Conservation (phyloP, 371 early-diverging fungal species). For the Choanephora cucurbitarum region DNA sequence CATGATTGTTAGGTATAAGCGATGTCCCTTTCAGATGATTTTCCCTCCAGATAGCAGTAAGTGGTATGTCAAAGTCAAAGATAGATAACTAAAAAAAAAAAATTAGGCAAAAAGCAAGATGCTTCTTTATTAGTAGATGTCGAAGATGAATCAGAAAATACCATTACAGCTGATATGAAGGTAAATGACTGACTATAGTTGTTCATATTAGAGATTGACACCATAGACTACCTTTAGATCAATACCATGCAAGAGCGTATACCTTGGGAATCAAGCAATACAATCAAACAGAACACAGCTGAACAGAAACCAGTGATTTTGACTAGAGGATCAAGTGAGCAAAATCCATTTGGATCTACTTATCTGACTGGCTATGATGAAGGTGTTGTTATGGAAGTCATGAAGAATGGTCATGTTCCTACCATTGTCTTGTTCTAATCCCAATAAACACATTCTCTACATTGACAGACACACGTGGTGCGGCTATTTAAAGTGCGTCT, state of each 20-base stretch:
- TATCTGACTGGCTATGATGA: constrained; percentile 66
- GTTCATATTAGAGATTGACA: too few relatives aligned
- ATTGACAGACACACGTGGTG: neutral
- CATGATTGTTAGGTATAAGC: constrained; percentile 65
- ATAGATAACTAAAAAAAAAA: neutral
- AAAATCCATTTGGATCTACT: constrained; percentile 75
- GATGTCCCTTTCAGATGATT: constrained; percentile 54
- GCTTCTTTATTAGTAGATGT: constrained; percentile 39
- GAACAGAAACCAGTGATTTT: constrained; percentile 59
- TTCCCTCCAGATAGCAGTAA: constrained; percentile 37
- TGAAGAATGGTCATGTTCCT: constrained; percentile 64
- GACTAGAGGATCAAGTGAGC: constrained; percentile 66
- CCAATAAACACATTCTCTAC: neutral
- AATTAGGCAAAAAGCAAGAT: constrained; percentile 9
- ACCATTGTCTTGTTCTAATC: constrained; percentile 58
- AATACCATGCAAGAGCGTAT: constrained; percentile 49
- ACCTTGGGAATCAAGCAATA: constrained; percentile 43
- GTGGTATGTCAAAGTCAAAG: neutral
- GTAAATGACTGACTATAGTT: too few relatives aligned
- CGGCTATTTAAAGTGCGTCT: neutral
- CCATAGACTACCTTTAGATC: constrained; percentile 25
- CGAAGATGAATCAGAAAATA: constrained; percentile 31
- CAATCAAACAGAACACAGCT: constrained; percentile 27
- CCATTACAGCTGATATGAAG: constrained; percentile 48
- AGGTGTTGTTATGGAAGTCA: constrained; percentile 59